These are phyloP conservation scores for Ogataea wickerhamii DNA, from an alignment of 805 yeast species.

Conservation along the genomic window DNA sequence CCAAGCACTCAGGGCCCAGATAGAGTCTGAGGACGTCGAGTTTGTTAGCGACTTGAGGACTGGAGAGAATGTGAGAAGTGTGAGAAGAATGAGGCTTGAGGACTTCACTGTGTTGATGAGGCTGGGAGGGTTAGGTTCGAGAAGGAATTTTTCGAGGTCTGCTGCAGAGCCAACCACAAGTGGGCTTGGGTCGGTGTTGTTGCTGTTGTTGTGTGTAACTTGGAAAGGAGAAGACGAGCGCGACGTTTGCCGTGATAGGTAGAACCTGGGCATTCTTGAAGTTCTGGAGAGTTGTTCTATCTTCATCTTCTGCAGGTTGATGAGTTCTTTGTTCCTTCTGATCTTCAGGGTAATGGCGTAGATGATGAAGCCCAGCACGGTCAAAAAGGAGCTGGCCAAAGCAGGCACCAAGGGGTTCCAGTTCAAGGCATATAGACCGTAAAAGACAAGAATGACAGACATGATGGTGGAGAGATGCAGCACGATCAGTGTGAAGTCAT, in stretches of 20 bases:
- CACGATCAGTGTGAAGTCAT: slow-evolving; percentile 67
- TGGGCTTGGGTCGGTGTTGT: slow-evolving; percentile 1
- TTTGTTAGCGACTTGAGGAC: slow-evolving; percentile 83
- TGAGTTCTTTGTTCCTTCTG: slow-evolving; percentile 28
- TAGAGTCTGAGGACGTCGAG: slow-evolving; percentile 89
- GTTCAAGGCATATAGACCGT: slow-evolving; percentile 47
- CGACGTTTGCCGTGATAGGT: slow-evolving; percentile 22
- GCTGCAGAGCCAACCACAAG: slow-evolving; percentile 4
- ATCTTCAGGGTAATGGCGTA: slow-evolving; percentile 30
- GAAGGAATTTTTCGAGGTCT: slow-evolving; percentile 24
- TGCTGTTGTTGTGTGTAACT: too few species aligned
- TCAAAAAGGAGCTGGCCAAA: slow-evolving; percentile 29
- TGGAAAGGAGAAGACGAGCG: slow-evolving; percentile 24
- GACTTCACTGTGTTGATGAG: slow-evolving; percentile 50
- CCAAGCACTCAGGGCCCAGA: slow-evolving; percentile 89
- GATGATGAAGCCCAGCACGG: slow-evolving; percentile 35
- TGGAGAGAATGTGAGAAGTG: slow-evolving; percentile 79
- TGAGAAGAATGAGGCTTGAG: slow-evolving; percentile 61
- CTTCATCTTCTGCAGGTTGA: slow-evolving; percentile 26
- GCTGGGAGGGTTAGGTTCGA: slow-evolving; percentile 28
- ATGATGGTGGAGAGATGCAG: slow-evolving; percentile 63
- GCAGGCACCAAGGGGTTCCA: slow-evolving; percentile 52
- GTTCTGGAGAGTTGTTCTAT: slow-evolving; percentile 25
- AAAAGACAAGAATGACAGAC: slow-evolving; percentile 64
- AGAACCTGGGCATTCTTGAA: slow-evolving; percentile 14